Evolutionary conservation across 768 basidiomycete genomes (phyloP).

Genomic region (Suillus luteus): DNA sequence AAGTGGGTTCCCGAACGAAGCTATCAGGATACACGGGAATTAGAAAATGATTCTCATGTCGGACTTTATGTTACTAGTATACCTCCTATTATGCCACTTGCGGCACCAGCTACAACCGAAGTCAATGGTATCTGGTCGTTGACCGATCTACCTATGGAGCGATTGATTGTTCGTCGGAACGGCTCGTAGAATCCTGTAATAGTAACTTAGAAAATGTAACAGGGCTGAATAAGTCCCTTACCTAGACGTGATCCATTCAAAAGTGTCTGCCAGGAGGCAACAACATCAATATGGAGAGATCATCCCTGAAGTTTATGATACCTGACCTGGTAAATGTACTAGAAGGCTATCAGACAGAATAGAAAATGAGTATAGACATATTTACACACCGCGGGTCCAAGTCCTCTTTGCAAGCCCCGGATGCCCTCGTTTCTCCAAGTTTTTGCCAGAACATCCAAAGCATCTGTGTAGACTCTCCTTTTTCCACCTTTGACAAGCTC

Average conservation of each 20-base stretch:
- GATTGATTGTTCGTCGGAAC: constrained; percentile 72
- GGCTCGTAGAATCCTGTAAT: constrained; percentile 93
- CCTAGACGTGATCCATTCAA: constrained; percentile 91
- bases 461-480: constrained; percentile 81
- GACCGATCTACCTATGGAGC: constrained; percentile 59
- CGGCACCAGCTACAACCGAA: constrained; percentile 83
- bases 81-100: constrained; percentile 92
- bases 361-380: constrained; percentile 13
- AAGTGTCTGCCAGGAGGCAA: constrained; percentile 58
- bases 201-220: constrained; percentile 10
- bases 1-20: constrained; percentile 81
- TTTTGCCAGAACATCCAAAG: constrained; percentile 81
- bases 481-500: constrained; percentile 80
- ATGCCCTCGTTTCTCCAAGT: constrained; percentile 91
- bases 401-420: constrained; percentile 89
- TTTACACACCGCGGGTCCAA: constrained; percentile 77
- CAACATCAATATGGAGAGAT: too few relatives aligned
- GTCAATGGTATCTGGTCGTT: constrained; percentile 72
- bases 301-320: not conserved
- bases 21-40: constrained; percentile 35
- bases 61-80: not conserved
- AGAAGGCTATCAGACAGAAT: constrained; percentile 16
- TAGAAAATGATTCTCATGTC: not conserved
- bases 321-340: constrained; percentile 92
- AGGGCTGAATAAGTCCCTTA: constrained; percentile 27